A percentile compares a stretch with the other conserved stretches of the same genome.
phyloP scores from a whole-genome alignment of 169 alveolate genomes.

The Eimeria nieschulzi region DNA sequence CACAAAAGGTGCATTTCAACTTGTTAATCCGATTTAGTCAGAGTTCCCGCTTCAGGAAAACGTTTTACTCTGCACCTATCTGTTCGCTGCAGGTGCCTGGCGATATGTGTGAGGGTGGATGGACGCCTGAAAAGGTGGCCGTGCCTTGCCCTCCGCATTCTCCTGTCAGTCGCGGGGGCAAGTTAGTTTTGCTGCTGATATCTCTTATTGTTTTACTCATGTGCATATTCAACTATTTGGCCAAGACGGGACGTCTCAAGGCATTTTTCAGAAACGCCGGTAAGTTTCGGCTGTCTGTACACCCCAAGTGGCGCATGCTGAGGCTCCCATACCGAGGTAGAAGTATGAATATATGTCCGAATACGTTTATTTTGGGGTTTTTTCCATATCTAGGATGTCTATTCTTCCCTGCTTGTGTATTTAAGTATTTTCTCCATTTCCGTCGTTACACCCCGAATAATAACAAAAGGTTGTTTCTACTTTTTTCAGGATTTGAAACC shows the following conservation, averaged over 20 bases:
- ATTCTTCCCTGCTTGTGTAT: not conserved
- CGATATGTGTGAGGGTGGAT: constrained; percentile 96
- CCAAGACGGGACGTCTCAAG: constrained; percentile 39
- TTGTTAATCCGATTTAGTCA: too few relatives aligned
- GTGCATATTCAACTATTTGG: constrained; percentile 67
- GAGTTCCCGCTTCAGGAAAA: not conserved
- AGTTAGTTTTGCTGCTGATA: constrained; percentile 7
- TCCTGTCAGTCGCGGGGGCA: constrained; percentile 60
- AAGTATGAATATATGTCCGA: too few relatives aligned
- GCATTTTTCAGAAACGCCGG: constrained; percentile 76
- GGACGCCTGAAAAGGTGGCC: constrained; percentile 92
- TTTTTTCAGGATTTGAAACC: constrained; percentile 70
- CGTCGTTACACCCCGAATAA: not conserved
- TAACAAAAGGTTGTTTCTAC: not conserved
- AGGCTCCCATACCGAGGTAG: not conserved
- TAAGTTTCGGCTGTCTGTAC: not conserved
- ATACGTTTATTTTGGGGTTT: too few relatives aligned
- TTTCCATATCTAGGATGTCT: too few relatives aligned
- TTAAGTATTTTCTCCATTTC: not conserved
- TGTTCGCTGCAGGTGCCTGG: constrained; percentile 92
- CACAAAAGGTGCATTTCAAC: not conserved
- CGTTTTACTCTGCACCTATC: not conserved
- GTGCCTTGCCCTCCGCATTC: constrained; percentile 91
- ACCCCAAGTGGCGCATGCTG: not conserved
- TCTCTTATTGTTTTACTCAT: constrained; percentile 35